phyloP scores from a whole-genome alignment of 805 yeast species.

The Metschnikowia vanudenii region DNA sequence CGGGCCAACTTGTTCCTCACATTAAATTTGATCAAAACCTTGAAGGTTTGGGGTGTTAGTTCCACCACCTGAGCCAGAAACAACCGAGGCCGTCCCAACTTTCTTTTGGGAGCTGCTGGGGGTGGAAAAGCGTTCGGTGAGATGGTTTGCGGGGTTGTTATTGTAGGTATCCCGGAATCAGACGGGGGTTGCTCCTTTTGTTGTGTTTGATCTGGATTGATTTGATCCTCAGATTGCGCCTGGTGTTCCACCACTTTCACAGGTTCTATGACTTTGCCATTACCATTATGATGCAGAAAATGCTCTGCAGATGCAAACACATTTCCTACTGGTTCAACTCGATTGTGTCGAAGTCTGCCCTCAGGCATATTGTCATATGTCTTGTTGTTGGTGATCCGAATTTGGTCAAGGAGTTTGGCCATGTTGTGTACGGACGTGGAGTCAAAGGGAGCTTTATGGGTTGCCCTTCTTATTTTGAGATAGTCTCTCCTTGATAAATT shows the following conservation, averaged over 20 bases:
- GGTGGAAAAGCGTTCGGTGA: too few species aligned
- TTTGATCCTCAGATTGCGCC: too few species aligned
- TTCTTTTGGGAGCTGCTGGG: too few species aligned
- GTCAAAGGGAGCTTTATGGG: not conserved
- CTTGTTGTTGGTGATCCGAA: constrained; percentile 21
- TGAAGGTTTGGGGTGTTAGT: constrained; percentile 1
- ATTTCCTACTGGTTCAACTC: not conserved
- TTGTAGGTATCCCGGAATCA: too few species aligned
- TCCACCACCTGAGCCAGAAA: constrained; percentile 11
- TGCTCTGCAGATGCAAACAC: too few species aligned
- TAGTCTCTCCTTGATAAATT: not conserved
- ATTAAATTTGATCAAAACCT: constrained; percentile 15
- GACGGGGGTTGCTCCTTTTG: too few species aligned
- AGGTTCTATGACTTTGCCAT: too few species aligned
- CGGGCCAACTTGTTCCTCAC: constrained; percentile 14
- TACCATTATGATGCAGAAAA: too few species aligned
- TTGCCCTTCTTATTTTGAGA: not conserved
- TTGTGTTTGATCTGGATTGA: too few species aligned
- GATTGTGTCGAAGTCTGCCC: constrained; percentile 15
- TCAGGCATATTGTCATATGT: constrained; percentile 17
- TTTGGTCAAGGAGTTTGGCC: constrained; percentile 17
- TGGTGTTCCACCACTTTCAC: too few species aligned
- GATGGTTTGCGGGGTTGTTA: too few species aligned
- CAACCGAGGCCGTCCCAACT: constrained; percentile 16
- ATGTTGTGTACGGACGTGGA: not conserved